A percentile compares a stretch with the other conserved stretches of the same genome.
Conservation (phyloP, 2,329 filamentous ascomycete genomes). For the Sporothrix humicola region DNA sequence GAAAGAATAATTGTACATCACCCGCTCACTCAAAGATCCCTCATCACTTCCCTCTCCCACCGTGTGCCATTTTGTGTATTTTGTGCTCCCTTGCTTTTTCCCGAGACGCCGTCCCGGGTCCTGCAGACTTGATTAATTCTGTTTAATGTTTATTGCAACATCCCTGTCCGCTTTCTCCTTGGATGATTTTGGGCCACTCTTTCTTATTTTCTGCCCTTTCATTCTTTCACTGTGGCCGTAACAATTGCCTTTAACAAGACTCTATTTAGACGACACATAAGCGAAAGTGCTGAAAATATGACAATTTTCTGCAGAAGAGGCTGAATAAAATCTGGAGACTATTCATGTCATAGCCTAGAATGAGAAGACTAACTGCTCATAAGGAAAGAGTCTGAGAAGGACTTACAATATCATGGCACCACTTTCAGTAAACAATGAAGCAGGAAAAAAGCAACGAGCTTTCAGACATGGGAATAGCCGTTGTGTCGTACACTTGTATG, state of each 20-base stretch:
- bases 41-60: slow-evolving; percentile 11
- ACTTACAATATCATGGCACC: too few relatives aligned
- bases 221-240: not conserved
- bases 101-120: slow-evolving; percentile 33
- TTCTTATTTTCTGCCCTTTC: not conserved
- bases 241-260: too few relatives aligned
- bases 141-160: slow-evolving; percentile 22
- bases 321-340: too few relatives aligned
- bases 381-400: too few relatives aligned
- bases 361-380: too few relatives aligned
- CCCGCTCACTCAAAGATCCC: slow-evolving; percentile 3
- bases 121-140: slow-evolving; percentile 24
- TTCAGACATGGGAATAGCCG: too few relatives aligned
- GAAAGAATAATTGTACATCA: not conserved
- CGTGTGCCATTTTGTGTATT: not conserved
- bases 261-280: too few relatives aligned
- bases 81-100: slow-evolving; percentile 6
- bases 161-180: not conserved
- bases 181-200: not conserved
- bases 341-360: too few relatives aligned
- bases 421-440: too few relatives aligned
- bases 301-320: too few relatives aligned
- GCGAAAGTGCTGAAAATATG: too few relatives aligned
- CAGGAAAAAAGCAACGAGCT: too few relatives aligned
- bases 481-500: not conserved